Evolutionary conservation across 768 basidiomycete genomes (phyloP).

Genomic region (Termitomyces sp.): DNA sequence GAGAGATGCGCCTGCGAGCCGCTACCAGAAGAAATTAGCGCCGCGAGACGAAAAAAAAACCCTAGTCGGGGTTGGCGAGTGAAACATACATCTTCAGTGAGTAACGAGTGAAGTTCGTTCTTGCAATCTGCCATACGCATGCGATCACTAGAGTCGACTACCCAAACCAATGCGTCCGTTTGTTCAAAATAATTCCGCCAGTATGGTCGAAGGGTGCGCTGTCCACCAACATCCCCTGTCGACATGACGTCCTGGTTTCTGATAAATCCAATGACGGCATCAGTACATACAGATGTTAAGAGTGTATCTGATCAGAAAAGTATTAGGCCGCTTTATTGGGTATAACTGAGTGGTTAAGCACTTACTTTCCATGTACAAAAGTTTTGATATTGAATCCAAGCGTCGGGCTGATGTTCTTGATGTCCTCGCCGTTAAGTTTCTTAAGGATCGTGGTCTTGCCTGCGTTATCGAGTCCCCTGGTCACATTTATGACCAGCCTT

Average conservation of each 20-base stretch:
- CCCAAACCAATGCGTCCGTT: constrained; percentile 98
- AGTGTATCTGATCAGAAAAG: constrained; percentile 45
- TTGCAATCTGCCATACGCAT: constrained; percentile 88
- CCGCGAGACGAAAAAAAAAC: neutral
- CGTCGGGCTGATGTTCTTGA: constrained; percentile 67
- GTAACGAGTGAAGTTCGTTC: constrained; percentile 75
- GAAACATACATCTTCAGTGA: constrained; percentile 82
- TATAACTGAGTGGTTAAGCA: neutral
- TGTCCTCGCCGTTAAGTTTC: constrained; percentile 90
- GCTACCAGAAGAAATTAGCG: constrained; percentile 38
- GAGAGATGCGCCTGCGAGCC: constrained; percentile 87
- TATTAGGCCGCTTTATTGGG: neutral
- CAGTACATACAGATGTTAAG: constrained; percentile 72
- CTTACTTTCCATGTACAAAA: constrained; percentile 57
- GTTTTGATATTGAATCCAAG: constrained; percentile 97
- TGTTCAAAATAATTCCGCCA: constrained; percentile 99
- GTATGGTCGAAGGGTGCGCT: constrained; percentile 91
- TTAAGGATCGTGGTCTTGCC: constrained; percentile 98
- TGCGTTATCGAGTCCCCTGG: constrained; percentile 94
- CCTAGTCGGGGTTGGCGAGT: neutral
- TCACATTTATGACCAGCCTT: constrained; percentile 9
- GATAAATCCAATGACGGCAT: neutral
- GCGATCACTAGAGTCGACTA: constrained; percentile 91
- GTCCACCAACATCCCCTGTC: constrained; percentile 97
- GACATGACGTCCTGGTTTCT: constrained; percentile 1